Evolutionary conservation across 345 rosid genomes (phyloP).

Genomic region (Mallotus nudiflorus): DNA sequence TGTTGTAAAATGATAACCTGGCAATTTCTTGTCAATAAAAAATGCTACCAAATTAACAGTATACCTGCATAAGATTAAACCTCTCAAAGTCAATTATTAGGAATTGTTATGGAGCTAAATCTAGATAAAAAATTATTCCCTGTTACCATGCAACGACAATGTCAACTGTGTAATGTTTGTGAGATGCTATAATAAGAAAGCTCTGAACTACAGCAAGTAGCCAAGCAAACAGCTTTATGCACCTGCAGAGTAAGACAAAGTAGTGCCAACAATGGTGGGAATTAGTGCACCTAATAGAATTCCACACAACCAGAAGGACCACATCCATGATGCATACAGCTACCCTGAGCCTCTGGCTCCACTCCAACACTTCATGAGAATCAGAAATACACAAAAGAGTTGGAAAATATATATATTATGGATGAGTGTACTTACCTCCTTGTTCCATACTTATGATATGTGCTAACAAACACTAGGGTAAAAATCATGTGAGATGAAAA

Average conservation of each 20-base stretch:
- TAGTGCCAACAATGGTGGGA: not conserved
- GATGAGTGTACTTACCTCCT: constrained; percentile 51
- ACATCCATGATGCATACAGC: not conserved
- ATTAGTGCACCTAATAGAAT: not conserved
- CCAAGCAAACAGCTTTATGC: constrained; percentile 83
- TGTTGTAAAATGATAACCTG: constrained; percentile 48
- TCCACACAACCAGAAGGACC: not conserved
- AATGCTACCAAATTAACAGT: constrained; percentile 83
- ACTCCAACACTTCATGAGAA: not conserved
- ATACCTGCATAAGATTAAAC: constrained; percentile 51
- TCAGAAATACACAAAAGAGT: not conserved
- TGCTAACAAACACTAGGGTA: constrained; percentile 81
- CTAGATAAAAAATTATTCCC: not conserved
- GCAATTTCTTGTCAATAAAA: constrained; percentile 86
- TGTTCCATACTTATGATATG: constrained; percentile 91
- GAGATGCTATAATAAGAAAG: constrained; percentile 83
- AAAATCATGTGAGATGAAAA: constrained; percentile 99
- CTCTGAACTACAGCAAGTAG: constrained; percentile 71
- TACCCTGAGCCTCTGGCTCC: not conserved
- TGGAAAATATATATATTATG: no score
- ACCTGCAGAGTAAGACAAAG: constrained; percentile 45
- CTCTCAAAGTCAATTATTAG: not conserved
- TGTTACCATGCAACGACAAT: constrained; percentile 91
- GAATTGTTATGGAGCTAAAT: not conserved
- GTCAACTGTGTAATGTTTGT: constrained; percentile 92